Conservation (phyloP, 2,329 filamentous ascomycete species). For the Xylariaceae sp. region DNA sequence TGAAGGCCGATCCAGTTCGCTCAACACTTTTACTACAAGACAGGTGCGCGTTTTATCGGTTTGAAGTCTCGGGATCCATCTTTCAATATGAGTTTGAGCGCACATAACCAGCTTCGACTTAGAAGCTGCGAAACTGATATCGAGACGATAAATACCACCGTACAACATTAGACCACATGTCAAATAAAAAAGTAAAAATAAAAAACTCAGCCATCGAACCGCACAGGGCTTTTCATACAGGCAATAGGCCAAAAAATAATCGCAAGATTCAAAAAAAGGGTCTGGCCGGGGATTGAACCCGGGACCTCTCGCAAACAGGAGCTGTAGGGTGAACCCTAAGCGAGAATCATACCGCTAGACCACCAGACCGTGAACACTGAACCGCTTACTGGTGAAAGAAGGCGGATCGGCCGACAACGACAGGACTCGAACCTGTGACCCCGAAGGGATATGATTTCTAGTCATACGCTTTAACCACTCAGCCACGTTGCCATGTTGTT, state of each 20-base stretch:
- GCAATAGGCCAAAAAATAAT: background rate
- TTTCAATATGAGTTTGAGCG: no score
- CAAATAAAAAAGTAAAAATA: no score
- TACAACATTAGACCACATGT: no score
- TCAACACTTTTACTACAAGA: no score
- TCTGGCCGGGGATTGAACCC: constrained; percentile 39
- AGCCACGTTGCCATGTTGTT: constrained; percentile 17
- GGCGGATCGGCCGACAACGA: constrained; percentile 14
- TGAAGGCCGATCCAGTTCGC: no score
- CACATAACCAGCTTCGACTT: no score
- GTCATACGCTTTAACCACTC: constrained; percentile 23
- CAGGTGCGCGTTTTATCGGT: no score
- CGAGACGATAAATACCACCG: no score
- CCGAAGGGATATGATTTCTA: constrained; percentile 24
- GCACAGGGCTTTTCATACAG: background rate
- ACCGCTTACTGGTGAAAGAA: background rate
- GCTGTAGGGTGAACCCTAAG: constrained; percentile 48
- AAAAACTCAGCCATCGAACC: no score
- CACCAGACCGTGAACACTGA: constrained; percentile 40
- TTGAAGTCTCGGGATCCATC: no score
- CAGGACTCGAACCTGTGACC: constrained; percentile 23
- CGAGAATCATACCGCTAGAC: constrained; percentile 68
- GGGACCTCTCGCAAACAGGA: constrained; percentile 37
- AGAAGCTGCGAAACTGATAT: no score
- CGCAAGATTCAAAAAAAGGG: constrained; percentile 20